These are phyloP conservation scores for Paulownia fortunei DNA, from an alignment of 257 asterid genomes.

Conservation along the genomic window DNA sequence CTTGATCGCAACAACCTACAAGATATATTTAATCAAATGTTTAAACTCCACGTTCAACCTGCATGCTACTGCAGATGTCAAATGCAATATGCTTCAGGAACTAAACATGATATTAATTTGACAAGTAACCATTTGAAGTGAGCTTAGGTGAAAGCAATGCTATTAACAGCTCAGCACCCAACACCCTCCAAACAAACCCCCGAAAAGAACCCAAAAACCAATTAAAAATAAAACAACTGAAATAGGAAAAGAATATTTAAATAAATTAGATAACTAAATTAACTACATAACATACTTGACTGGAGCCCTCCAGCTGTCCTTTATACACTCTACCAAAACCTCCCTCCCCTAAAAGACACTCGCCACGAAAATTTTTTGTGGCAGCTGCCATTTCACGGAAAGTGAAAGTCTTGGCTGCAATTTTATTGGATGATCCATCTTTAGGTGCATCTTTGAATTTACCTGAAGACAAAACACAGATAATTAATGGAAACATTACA, in stretches of 20 bases:
- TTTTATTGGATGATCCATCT: conserved; percentile 64
- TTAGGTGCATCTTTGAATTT: conserved; percentile 51
- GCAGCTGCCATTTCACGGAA: conserved; percentile 88
- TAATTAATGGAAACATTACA: conserved; percentile 15
- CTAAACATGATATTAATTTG: not conserved
- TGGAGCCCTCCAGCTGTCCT: conserved; percentile 72
- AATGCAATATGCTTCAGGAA: not conserved
- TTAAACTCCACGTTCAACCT: not conserved
- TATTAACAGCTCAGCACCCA: not conserved
- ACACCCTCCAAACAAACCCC: not conserved
- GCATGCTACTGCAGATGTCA: not conserved
- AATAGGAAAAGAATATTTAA: not conserved
- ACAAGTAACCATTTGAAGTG: not conserved
- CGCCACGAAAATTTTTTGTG: conserved; percentile 70
- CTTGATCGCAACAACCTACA: conserved; percentile 88
- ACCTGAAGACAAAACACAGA: conserved; percentile 43
- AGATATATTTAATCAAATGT: not conserved
- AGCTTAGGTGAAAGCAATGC: conserved; percentile 1
- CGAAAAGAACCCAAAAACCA: not conserved
- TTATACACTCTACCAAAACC: conserved; percentile 96
- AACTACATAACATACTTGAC: conserved; percentile 51
- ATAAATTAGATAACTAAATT: not conserved
- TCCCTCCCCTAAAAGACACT: conserved; percentile 85
- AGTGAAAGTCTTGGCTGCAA: conserved; percentile 80
- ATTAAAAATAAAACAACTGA: not conserved